Evolutionary conservation across 164 flowering plant genomes (phyloP), one percentile per base, ranked within the genome.

Genomic region (Annona squamosa): DNA sequence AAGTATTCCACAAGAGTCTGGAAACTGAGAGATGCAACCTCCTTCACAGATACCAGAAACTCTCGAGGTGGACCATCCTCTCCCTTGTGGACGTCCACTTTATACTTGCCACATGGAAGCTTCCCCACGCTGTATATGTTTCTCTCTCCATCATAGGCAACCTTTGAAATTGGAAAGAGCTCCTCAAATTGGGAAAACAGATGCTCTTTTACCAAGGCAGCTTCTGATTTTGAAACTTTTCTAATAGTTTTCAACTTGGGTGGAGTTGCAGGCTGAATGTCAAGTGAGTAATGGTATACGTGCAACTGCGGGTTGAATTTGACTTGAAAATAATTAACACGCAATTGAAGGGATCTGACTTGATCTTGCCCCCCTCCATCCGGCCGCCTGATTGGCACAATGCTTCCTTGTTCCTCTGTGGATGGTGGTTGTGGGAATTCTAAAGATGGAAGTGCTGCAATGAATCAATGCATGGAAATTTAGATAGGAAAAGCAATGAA

Each of bases 121-220:
- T 43, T 10, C 26, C 82, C 87, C 1, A 80, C 82, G 76, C 92
- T 90, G 73, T 85, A 89, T 12, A 92, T 78, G 73, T 77, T 89
- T 78, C 84, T 90, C 77, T 85, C 85, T 52, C 91, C 89, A 77
- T 92, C 96, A 74, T 84, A 89, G 3, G 84, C 93, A 41, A 83
- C 85, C 73, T 26, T 73, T 0, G 77, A 63, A 71, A 75, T 12
- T 5, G 90, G 84, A 63, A 83, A 82, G 1, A 41, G 4, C 2
- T 4, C 18, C 0, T 78, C 78, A 48, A 75, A 13, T n/a, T 81
- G 79, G 3, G 80, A 52, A 16, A 67, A 85, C 13, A 86, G 46
- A 75, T 86, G 79, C 46, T 82, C 65, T 65, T 80, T 75, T 71
- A 87, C 81, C 64, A 69, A 19, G 17, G 74, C 67, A 37, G 82